Percentiles rank a stretch among this genome's conserved stretches.
These are phyloP conservation scores for Oryza glaberrima DNA, from an alignment of 176 grass and related monocot species.

Conservation along the genomic window DNA sequence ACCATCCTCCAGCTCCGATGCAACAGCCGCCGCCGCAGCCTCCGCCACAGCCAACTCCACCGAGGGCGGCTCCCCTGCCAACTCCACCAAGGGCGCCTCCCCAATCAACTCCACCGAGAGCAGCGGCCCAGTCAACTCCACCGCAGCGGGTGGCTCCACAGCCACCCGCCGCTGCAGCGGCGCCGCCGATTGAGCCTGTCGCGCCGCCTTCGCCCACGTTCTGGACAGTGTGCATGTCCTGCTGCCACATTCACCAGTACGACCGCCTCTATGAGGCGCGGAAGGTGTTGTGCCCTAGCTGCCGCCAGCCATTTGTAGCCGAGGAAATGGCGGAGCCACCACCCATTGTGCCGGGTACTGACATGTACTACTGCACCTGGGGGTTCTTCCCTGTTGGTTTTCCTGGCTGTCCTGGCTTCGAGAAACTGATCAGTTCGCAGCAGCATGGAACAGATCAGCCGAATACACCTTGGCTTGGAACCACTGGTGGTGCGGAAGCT, in stretches of 20 bases:
- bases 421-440: conserved; percentile 46
- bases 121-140: background rate
- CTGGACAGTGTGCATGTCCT: conserved; percentile 71
- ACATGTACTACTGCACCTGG: conserved; percentile 96
- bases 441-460: conserved; percentile 24
- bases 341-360: conserved; percentile 73
- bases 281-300: conserved; percentile 67
- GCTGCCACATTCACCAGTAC: conserved; percentile 80
- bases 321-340: conserved; percentile 60
- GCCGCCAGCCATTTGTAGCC: conserved; percentile 65
- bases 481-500: conserved; percentile 13
- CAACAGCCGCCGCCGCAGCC: conserved; percentile 16
- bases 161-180: background rate
- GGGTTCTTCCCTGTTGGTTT: conserved; percentile 93
- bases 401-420: conserved; percentile 63
- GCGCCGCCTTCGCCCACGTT: conserved; percentile 39
- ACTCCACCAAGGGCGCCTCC: background rate
- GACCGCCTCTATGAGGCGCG: conserved; percentile 54
- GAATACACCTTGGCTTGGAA: conserved; percentile 30
- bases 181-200: conserved; percentile 12
- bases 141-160: background rate
- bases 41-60: background rate
- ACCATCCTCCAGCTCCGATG: conserved; percentile 11
- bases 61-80: background rate
- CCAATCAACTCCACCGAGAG: background rate